phyloP scores from a whole-genome alignment of 768 basidiomycete species.

The Lactifluus hygrophoroides region DNA sequence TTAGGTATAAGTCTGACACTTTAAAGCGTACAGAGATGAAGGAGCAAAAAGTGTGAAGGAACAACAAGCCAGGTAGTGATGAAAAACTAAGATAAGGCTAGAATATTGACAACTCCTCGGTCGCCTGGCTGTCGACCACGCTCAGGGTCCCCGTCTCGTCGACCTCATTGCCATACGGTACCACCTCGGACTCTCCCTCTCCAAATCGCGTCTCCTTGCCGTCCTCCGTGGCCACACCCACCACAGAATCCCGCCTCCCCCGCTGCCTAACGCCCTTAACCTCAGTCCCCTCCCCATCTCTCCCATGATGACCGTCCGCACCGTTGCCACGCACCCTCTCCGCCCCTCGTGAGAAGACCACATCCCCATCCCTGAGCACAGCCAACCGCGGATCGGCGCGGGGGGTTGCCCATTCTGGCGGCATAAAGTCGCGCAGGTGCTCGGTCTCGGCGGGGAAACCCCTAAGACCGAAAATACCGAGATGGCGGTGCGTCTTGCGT shows the following conservation, averaged over 20 bases:
- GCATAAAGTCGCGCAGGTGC: slow-evolving; percentile 43
- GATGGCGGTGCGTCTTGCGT: slow-evolving; percentile 44
- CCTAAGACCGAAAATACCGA: slow-evolving; percentile 49
- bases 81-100: neutral
- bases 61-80: neutral
- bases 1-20: slow-evolving; percentile 1
- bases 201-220: neutral
- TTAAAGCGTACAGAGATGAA: neutral
- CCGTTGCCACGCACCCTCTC: neutral
- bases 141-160: neutral
- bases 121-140: slow-evolving; percentile 13
- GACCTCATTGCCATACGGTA: neutral
- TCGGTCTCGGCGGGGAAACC: slow-evolving; percentile 42
- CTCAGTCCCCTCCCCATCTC: too few species aligned
- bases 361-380: neutral
- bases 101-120: slow-evolving; percentile 3
- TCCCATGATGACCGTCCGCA: too few species aligned
- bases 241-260: neutral
- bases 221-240: neutral
- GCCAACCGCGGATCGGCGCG: slow-evolving; percentile 2
- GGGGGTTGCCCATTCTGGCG: slow-evolving; percentile 42
- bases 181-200: neutral
- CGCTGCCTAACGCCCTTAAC: neutral
- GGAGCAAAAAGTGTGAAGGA: neutral
- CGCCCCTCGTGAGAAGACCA: neutral